Evolutionary conservation across 768 basidiomycete genomes (phyloP), one percentile per base, ranked within the genome.

Genomic region (Scleroderma bovista): DNA sequence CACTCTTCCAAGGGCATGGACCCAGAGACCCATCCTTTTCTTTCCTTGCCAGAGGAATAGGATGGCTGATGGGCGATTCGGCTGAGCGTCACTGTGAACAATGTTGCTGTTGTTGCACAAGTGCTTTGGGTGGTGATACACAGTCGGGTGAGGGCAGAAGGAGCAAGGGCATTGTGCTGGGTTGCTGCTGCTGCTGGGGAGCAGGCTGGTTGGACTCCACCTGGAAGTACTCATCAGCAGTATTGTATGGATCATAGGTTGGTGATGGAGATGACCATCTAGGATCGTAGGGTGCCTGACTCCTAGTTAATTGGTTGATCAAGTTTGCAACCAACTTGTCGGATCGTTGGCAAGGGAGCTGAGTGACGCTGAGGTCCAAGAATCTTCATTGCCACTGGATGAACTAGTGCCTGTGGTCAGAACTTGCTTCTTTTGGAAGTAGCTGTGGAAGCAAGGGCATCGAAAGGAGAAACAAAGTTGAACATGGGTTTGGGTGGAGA

Each of bases 401-500:
- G 72, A 46, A 44, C 69, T 68, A 9, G 76, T 52, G 46, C 59
- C 16, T 42, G 72, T 70, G 41, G 71, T 53, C 11, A 82, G 85
- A 3, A 79, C 78, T 17, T 85, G 81, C 62, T 88, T 88, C 64
- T 88, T 87, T 85, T 86, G 23, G 74, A 48, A 37, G 64, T 62
- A 1, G 62, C 31, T n/a, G 75, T 69, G 8, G 80, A 55, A n/a
- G 68, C 75, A 41, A 92, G 75, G 22, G 86, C 88, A 57, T 93
- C 89, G 57, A 92, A 91, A 2, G 90, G 84, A 43, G 88, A 89
- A 44, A 85, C 76, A 53, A 88, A 92, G 34, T 91, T 88, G 57
- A 93, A 93, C 78, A 90, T 81, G 43, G 87, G 86, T 65, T 86
- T 84, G 58, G 82, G 84, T 20, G 84, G 78, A 37, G 85, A 83